Base-by-base conservation (phyloP, 768 basidiomycete genomes). In the Calvatia gigantea region DNA sequence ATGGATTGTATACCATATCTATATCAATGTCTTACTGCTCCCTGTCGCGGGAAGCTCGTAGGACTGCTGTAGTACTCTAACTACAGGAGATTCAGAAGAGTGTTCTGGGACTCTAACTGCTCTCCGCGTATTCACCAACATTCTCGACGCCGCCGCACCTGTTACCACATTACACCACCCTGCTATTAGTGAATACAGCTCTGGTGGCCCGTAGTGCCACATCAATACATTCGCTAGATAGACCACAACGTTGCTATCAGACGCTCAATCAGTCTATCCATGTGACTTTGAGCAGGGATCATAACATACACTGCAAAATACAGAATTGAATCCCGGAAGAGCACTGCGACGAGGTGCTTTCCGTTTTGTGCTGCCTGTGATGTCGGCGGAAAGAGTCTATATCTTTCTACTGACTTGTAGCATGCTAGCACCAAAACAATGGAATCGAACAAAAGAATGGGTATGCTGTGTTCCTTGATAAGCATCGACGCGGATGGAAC, bases 181-280 rank as follows among this genome's bases (percentile, higher is more conserved):
- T 23, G 46, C 33, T 17, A 48, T 48, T 32, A 48, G 31, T 7
- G 46, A 32, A n/a, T 48, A 48, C 15, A 48, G 31, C 32, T 48
- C 46, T 19, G 31, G 46, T 7, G 46, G 46, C 29, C 46, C 46
- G 21, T 48, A 48, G 31, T 48, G 29, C 46, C 46, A 48, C 46
- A 48, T 48, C 17, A 48, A 12, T 11, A 48, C 4, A 33, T 48
- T 48, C 11, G 46, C 46, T 8, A 48, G 46, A 21, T 48, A 48
- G 11, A 48, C 46, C 19, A 19, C 46, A 9, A 33, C 46, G 33
- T 48, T 48, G 9, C 46, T 48, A 32, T 48, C 46, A 48, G 33
- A 11, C 31, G 11, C 46, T 19, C 32, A 9, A 32, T 8, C 8
- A 14, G 32, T 3, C 28, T 6, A 32, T 31, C 27, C 45, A 25